phyloP scores from a whole-genome alignment of 2,329 filamentous ascomycete species.

The Claviceps sp. region DNA sequence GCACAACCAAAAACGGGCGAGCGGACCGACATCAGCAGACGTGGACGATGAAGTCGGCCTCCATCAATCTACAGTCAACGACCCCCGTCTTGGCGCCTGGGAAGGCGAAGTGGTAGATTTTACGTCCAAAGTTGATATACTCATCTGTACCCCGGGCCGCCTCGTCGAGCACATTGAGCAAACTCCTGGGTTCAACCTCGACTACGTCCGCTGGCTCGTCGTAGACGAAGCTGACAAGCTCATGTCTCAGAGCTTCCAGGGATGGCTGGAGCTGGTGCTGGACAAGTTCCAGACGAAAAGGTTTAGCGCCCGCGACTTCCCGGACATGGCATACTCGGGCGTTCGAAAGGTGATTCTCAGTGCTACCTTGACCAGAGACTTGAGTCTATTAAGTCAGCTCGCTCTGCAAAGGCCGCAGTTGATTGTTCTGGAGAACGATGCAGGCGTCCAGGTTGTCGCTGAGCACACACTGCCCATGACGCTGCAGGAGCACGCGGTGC shows the following conservation, averaged over 20 bases:
- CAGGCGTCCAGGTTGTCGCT: conserved; percentile 30
- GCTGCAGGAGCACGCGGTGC: conserved; percentile 52
- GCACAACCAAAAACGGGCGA: conserved; percentile 3
- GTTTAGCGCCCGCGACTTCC: conserved; percentile 39
- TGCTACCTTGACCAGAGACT: conserved; percentile 80
- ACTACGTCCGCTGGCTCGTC: conserved; percentile 72
- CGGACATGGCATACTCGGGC: conserved; percentile 35
- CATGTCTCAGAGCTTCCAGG: conserved; percentile 81
- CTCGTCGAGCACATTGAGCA: conserved; percentile 81
- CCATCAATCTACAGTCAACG: conserved; percentile 7
- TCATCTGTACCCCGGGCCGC: conserved; percentile 84
- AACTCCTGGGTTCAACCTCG: conserved; percentile 69
- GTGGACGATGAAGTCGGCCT: conserved; percentile 10
- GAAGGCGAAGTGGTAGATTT: conserved; percentile 45
- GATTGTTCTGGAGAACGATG: conserved; percentile 54
- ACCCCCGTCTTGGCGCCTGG: conserved; percentile 21
- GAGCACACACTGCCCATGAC: conserved; percentile 45
- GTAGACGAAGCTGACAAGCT: conserved; percentile 92
- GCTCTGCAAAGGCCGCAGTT: conserved; percentile 61
- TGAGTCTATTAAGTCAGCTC: conserved; percentile 64
- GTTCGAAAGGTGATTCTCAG: conserved; percentile 77
- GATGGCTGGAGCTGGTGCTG: conserved; percentile 68
- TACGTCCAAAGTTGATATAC: conserved; percentile 65
- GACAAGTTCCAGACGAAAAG: conserved; percentile 38
- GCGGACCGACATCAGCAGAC: conserved; percentile 4